These are phyloP conservation scores for Ascochyta fabae DNA, from an alignment of 2,329 filamentous ascomycete species.

Conservation along the genomic window DNA sequence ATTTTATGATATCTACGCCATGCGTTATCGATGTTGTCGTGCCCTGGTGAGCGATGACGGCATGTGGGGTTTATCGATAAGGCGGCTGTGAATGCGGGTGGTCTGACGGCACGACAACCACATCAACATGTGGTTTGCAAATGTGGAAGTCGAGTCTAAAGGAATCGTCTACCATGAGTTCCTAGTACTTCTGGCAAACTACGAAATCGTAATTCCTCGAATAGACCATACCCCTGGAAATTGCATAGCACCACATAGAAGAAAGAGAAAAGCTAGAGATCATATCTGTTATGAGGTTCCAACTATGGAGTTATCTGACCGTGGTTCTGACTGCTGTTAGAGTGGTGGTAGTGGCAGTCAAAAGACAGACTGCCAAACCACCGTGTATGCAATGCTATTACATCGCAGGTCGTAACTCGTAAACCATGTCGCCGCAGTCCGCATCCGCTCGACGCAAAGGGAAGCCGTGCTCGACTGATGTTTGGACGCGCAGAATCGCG, in stretches of 20 bases:
- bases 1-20: background rate
- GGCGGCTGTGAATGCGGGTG: background rate
- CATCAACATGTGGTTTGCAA: too few relatives aligned
- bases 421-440: background rate
- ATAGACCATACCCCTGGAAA: background rate
- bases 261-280: background rate
- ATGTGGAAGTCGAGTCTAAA: too few relatives aligned
- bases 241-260: background rate
- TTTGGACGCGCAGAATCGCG: background rate
- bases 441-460: background rate
- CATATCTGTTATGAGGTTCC: background rate
- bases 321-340: conserved; percentile 4
- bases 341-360: conserved; percentile 19
- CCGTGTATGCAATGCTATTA: conserved; percentile 10
- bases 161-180: background rate
- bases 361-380: conserved; percentile 21
- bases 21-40: background rate
- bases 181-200: background rate
- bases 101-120: conserved; percentile 1
- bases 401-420: conserved; percentile 1
- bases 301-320: conserved; percentile 14
- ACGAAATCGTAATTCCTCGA: background rate
- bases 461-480: background rate
- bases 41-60: conserved; percentile 7
- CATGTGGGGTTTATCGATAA: conserved; percentile 20